These are phyloP conservation scores for Trichoderma guizhouense DNA, from an alignment of 2,329 filamentous ascomycete genomes.

Conservation along the genomic window DNA sequence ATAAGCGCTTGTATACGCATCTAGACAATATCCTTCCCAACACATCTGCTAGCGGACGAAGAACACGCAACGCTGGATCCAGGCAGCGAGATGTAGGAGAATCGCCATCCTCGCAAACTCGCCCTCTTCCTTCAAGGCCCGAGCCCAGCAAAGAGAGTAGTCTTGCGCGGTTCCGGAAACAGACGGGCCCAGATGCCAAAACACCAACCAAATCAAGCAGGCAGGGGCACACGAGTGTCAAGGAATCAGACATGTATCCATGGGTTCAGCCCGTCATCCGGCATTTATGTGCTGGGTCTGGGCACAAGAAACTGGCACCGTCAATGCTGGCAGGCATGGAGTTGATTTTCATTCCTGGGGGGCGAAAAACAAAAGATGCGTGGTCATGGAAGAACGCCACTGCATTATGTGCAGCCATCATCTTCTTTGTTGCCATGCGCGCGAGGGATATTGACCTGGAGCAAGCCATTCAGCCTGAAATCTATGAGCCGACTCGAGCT, in stretches of 20 bases:
- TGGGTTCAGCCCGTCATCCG: slow-evolving; percentile 72
- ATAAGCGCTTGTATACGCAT: slow-evolving; percentile 79
- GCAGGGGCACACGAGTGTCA: slow-evolving; percentile 26
- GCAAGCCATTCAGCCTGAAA: slow-evolving; percentile 38
- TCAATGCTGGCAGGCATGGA: slow-evolving; percentile 74
- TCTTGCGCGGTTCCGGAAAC: slow-evolving; percentile 43
- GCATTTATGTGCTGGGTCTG: slow-evolving; percentile 58
- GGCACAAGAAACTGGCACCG: slow-evolving; percentile 60
- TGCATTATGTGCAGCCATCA: slow-evolving; percentile 57
- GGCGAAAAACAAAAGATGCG: slow-evolving; percentile 44
- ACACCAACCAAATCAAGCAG: slow-evolving; percentile 44
- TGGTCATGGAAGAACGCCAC: slow-evolving; percentile 49
- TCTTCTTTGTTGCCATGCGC: slow-evolving; percentile 56
- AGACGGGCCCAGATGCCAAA: slow-evolving; percentile 26
- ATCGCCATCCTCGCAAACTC: slow-evolving; percentile 28
- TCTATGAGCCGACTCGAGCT: slow-evolving; percentile 45
- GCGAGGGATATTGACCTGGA: slow-evolving; percentile 41
- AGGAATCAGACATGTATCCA: slow-evolving; percentile 44
- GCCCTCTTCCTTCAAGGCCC: slow-evolving; percentile 37
- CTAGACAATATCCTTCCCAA: slow-evolving; percentile 68
- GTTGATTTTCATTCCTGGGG: slow-evolving; percentile 45
- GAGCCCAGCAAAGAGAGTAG: slow-evolving; percentile 48
- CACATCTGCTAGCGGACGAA: slow-evolving; percentile 33
- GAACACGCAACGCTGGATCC: slow-evolving; percentile 34
- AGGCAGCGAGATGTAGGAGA: slow-evolving; percentile 28